phyloP scores from a whole-genome alignment of 768 basidiomycete genomes.

The Ramaria sp. region DNA sequence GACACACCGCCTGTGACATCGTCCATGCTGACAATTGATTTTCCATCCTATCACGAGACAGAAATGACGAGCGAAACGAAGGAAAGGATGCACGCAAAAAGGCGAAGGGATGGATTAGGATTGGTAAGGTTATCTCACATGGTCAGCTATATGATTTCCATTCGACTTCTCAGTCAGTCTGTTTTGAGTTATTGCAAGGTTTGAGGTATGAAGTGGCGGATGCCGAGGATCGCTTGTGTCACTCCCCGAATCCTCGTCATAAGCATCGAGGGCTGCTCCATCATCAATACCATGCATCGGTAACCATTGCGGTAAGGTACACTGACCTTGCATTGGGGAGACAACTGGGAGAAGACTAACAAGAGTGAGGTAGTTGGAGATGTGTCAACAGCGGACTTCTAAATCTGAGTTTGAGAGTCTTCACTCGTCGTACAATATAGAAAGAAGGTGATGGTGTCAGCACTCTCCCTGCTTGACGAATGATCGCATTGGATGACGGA shows the following conservation, averaged over 20 bases:
- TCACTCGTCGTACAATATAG: too few relatives aligned
- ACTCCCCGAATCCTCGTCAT: constrained; percentile 7
- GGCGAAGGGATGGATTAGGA: neutral
- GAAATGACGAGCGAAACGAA: constrained; percentile 6
- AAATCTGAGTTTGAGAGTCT: neutral
- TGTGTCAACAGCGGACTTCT: neutral
- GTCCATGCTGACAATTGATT: constrained; percentile 8
- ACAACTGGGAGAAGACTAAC: neutral
- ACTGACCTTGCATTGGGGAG: neutral
- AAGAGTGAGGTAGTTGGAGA: neutral
- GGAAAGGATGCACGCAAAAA: constrained; percentile 6
- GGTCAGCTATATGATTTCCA: neutral
- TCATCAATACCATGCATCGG: constrained; percentile 1
- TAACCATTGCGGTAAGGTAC: neutral
- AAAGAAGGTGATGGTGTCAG: too few relatives aligned
- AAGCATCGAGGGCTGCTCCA: constrained; percentile 5
- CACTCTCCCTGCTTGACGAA: too few relatives aligned
- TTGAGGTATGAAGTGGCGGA: neutral
- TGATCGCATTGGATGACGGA: too few relatives aligned
- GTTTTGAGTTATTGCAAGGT: neutral
- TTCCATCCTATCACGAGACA: constrained; percentile 10
- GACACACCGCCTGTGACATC: constrained; percentile 6
- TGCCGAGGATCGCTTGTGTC: neutral
- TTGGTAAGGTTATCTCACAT: constrained; percentile 9
- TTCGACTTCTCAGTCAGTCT: neutral